phyloP scores from a whole-genome alignment of 179 eudicot genomes.

The Amaranthus tricolor region DNA sequence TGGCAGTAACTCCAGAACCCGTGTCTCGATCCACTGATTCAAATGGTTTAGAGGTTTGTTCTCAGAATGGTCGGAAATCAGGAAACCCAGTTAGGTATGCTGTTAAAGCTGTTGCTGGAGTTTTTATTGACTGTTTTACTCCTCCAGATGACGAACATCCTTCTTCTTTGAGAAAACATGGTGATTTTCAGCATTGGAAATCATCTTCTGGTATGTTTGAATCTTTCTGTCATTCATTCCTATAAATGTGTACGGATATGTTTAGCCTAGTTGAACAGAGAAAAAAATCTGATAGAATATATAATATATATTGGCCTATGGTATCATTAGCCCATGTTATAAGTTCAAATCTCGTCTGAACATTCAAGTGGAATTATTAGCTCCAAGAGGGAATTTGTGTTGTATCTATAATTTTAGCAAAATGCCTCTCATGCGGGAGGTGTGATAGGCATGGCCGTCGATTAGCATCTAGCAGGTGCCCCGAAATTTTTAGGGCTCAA shows the following conservation, averaged over 20 bases:
- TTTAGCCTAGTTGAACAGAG: not conserved
- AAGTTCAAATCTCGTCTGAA: no score
- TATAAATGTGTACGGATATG: not conserved
- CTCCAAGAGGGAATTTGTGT: no score
- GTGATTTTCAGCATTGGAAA: slow-evolving; percentile 6
- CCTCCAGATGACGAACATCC: slow-evolving; percentile 46
- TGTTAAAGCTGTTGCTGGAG: slow-evolving; percentile 51
- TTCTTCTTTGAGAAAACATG: not conserved
- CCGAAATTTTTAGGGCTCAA: no score
- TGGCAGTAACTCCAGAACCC: slow-evolving; percentile 12
- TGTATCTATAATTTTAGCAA: no score
- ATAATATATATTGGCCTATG: no score
- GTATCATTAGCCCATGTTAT: no score
- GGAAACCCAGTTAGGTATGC: slow-evolving; percentile 36
- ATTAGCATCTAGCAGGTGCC: no score
- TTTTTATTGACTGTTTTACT: slow-evolving; percentile 56
- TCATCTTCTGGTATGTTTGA: slow-evolving; percentile 37
- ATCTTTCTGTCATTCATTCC: not conserved
- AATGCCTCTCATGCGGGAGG: no score
- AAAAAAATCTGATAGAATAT: no score
- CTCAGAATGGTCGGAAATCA: slow-evolving; percentile 1
- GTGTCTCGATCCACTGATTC: slow-evolving; percentile 18
- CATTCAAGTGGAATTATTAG: no score
- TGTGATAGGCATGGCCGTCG: no score
- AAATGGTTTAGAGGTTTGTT: slow-evolving; percentile 13